Conservation (phyloP, 306 rosid species). For the Castanea sativa region DNA sequence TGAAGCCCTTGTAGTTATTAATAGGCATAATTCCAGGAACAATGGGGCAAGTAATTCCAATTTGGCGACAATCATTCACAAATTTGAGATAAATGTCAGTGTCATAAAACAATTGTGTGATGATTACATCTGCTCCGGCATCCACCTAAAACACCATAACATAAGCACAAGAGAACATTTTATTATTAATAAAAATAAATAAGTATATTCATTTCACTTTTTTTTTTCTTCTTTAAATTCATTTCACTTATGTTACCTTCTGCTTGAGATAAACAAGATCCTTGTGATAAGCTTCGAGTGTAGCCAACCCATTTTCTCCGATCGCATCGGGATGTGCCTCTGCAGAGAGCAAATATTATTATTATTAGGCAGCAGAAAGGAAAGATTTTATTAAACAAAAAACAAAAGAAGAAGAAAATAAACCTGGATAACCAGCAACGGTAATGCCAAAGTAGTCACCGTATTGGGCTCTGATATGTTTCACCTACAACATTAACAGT, state of each 20-base stretch:
- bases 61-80: conserved; percentile 93
- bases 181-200: background rate
- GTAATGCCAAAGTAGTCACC: conserved; percentile 96
- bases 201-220: too few species aligned
- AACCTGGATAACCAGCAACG: conserved; percentile 98
- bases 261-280: conserved; percentile 84
- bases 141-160: conserved; percentile 49
- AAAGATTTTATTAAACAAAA: background rate
- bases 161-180: conserved; percentile 5
- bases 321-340: conserved; percentile 96
- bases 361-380: background rate
- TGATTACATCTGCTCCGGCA: conserved; percentile 94
- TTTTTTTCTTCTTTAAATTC: too few species aligned
- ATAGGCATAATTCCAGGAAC: conserved; percentile 99
- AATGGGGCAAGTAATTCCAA: conserved; percentile 91
- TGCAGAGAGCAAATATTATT: conserved; percentile 22
- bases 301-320: conserved; percentile 67
- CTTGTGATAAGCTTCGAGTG: conserved; percentile 65
- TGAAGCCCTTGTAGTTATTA: conserved; percentile 90
- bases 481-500: conserved; percentile 48
- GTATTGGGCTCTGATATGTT: conserved; percentile 67
- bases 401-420: background rate
- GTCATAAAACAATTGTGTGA: conserved; percentile 91
- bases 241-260: conserved; percentile 43
- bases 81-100: conserved; percentile 89